Evolutionary conservation across 305 asterid species (phyloP), one percentile per base, ranked within the genome.

Genomic region (Ajuga reptans): DNA sequence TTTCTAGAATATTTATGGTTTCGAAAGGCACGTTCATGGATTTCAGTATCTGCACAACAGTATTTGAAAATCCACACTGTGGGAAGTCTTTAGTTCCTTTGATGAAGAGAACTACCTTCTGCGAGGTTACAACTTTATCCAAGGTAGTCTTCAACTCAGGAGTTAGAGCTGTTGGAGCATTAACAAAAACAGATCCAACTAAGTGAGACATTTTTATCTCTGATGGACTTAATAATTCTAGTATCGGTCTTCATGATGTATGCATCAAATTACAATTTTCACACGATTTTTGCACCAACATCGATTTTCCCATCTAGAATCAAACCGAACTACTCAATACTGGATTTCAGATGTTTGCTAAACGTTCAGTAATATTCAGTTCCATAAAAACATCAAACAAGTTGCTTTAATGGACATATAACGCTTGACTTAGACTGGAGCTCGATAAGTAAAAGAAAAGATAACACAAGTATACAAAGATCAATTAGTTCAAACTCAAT

Each of bases 51-150:
- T 86, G 95, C 76, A 88, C 96, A 34, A 92, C 95, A 2, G 95
- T 86, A 68, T 88, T 82, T 16, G 98, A 92, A 76, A 92, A 92
- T 43, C 98, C 98, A 75, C 98, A 92, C 75, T 86, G 95, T 2
- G 98, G 98, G 69, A 92, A 89, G 6, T 92, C 98, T 78, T 84
- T 89, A 3, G 92, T 89, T 77, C 98, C 98, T 79, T 92, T 92
- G 84, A 92, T 92, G 94, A 92, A 92, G 69, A 84, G 80, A 66
- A 92, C 69, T 9, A 92, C 84, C 81, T 89, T 92, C 29, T 88
- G 80, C 10, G 96, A 87, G 68, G 79, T 74, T 6, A 92, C 95
- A 70, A 92, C 98, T 79, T 86, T 87, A 69, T 92, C 98, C 87
- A 92, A 60, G 6, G 86, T 85, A 54, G 83, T 77, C 84, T 81